A percentile compares a stretch with the other conserved stretches of the same genome.
These are phyloP conservation scores for Dioscorea cayenensis DNA, from an alignment of 116 monocot species.

Conservation along the genomic window DNA sequence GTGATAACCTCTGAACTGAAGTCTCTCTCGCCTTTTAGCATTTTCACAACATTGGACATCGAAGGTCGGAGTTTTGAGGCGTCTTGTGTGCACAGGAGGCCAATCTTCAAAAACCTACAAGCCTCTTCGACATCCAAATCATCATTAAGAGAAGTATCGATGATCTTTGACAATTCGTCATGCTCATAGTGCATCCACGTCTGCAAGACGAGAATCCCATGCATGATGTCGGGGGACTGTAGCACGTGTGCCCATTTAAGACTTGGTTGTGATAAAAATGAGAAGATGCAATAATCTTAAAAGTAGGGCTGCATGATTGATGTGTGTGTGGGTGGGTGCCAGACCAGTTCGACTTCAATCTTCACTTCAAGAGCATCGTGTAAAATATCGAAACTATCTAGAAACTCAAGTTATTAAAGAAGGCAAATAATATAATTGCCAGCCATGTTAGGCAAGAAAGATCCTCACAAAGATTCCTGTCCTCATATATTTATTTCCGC, in stretches of 20 bases:
- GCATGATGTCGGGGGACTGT: not conserved
- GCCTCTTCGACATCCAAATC: constrained; percentile 46
- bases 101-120: constrained; percentile 42
- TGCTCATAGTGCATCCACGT: constrained; percentile 42
- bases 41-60: constrained; percentile 40
- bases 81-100: constrained; percentile 60
- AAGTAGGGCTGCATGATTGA: not conserved
- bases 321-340: not conserved
- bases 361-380: not conserved
- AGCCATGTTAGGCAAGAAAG: not conserved
- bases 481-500: not conserved
- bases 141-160: constrained; percentile 37
- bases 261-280: not conserved
- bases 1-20: constrained; percentile 16
- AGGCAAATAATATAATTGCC: not conserved
- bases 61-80: constrained; percentile 36
- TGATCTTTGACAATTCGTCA: constrained; percentile 21
- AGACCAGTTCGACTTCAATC: not conserved
- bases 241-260: not conserved
- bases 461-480: not conserved
- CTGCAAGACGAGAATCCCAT: constrained; percentile 16
- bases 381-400: too few relatives aligned
- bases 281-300: not conserved
- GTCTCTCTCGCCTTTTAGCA: constrained; percentile 30
- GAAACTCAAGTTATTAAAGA: too few relatives aligned